phyloP scores from a whole-genome alignment of 257 asterid species.

The Nicotiana tabacum region DNA sequence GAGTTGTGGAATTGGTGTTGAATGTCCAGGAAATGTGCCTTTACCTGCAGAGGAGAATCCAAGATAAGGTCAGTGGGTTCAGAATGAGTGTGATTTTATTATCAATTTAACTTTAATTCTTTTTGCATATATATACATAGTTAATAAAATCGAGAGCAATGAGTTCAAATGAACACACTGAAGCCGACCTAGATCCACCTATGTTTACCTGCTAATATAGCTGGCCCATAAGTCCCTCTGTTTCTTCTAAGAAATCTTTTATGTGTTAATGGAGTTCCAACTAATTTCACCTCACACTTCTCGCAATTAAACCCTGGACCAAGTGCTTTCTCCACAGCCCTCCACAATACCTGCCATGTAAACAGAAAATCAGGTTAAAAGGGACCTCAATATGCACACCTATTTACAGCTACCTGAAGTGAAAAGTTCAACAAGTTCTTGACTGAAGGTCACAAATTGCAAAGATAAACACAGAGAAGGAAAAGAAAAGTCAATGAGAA shows the following conservation, averaged over 20 bases:
- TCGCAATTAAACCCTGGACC: constrained; percentile 75
- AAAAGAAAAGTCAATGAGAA: neutral
- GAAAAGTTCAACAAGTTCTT: neutral
- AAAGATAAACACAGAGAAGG: neutral
- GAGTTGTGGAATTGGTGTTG: constrained; percentile 69
- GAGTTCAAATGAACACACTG: constrained; percentile 2
- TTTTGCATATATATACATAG: neutral
- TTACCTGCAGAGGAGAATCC: constrained; percentile 27
- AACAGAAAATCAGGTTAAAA: neutral
- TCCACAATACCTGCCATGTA: constrained; percentile 71
- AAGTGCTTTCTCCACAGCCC: constrained; percentile 81
- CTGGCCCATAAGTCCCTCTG: constrained; percentile 94
- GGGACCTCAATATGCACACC: neutral
- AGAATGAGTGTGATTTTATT: neutral
- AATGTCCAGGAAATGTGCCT: constrained; percentile 75
- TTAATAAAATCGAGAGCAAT: neutral
- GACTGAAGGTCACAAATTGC: neutral
- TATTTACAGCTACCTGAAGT: neutral
- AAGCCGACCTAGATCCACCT: constrained; percentile 12
- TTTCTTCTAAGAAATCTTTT: constrained; percentile 71
- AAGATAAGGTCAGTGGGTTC: neutral
- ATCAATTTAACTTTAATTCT: neutral
- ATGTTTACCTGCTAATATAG: constrained; percentile 35
- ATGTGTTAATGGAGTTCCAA: constrained; percentile 89
- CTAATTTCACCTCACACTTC: constrained; percentile 81